Evolutionary conservation across 768 basidiomycete genomes (phyloP), one percentile per base, ranked within the genome.

Genomic region (Boletus pseudopeckii): DNA sequence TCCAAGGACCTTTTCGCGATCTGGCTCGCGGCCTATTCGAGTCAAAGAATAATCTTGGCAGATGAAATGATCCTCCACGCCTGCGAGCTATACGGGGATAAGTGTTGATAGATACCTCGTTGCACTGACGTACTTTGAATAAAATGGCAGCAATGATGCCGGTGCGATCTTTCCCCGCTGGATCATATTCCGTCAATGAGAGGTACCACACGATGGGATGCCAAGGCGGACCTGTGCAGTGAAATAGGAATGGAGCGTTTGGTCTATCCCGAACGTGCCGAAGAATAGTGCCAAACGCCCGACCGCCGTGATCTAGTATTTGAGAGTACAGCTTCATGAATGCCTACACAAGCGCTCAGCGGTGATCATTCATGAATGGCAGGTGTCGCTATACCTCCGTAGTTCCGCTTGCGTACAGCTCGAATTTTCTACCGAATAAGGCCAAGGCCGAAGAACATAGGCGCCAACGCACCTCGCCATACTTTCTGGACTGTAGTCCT

Each of bases 101-200:
- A 53, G 58, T 13, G 32, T 26, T 17, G 34, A 18, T 18, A 14
- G 13, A 24, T 41, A 20, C 28, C 9, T 18, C 37, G 8, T 13
- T 9, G 37, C 13, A 17, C 13, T 7, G 34, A 39, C 69, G 30
- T 64, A 90, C 89, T 70, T 84, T 83, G 24, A 92, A 73, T 13
- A 91, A 62, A 30, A 92, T 75, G 7, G 89, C 89, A 14, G 88
- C 86, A 36, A 86, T 70, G 22, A 92, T 72, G 15, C 89, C 90
- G 2, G 90, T 92, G 60, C 90, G 74, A 70, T 92, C 90, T 67
- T 92, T 92, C 4, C 90, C 90, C 26, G 88, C 90, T 80, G 26
- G 14, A 36, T 20, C 8, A 34, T 10, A 24, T 28, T 13, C 4
- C 33, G 41, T 64, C 26, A 50, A 30, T 22, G 32, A 39, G 22